Evolutionary conservation across 2,329 filamentous ascomycete genomes (phyloP).

Genomic region (Fusarium tanahbumbuense): DNA sequence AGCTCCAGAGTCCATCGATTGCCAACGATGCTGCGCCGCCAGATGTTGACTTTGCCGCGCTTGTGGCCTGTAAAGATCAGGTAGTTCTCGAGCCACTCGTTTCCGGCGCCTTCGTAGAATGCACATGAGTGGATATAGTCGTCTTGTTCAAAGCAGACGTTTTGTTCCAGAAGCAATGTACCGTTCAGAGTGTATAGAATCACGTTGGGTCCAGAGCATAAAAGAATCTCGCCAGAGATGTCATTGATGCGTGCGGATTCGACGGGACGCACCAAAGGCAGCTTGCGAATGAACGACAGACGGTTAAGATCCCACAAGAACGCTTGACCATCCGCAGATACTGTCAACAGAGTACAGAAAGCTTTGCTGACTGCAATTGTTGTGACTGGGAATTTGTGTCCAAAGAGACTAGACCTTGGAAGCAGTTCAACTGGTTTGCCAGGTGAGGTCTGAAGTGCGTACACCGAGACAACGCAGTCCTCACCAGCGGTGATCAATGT

Average conservation of each 20-base stretch:
- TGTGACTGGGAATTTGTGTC: conserved; percentile 86
- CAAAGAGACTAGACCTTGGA: conserved; percentile 84
- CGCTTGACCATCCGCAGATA: conserved; percentile 82
- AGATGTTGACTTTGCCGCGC: conserved; percentile 84
- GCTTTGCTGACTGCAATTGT: conserved; percentile 86
- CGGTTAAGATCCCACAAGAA: conserved; percentile 96
- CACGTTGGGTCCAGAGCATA: conserved; percentile 81
- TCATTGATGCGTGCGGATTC: conserved; percentile 91
- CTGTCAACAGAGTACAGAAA: conserved; percentile 88
- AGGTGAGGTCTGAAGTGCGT: conserved; percentile 73
- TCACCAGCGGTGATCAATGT: conserved; percentile 92
- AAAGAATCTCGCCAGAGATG: conserved; percentile 86
- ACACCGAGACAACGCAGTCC: conserved; percentile 91
- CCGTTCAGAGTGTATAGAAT: conserved; percentile 91
- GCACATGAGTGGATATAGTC: conserved; percentile 85
- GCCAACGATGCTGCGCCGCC: conserved; percentile 65
- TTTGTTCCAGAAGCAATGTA: conserved; percentile 81
- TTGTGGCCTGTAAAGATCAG: conserved; percentile 91
- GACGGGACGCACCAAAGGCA: conserved; percentile 67
- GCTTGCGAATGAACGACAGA: conserved; percentile 83
- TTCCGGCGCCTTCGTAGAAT: conserved; percentile 91
- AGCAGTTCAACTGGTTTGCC: conserved; percentile 81
- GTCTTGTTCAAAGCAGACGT: conserved; percentile 76
- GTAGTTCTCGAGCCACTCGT: conserved; percentile 90
- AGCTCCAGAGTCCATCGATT: conserved; percentile 82